phyloP scores from a whole-genome alignment of 306 rosid genomes.

The Arachis hypogaea region DNA sequence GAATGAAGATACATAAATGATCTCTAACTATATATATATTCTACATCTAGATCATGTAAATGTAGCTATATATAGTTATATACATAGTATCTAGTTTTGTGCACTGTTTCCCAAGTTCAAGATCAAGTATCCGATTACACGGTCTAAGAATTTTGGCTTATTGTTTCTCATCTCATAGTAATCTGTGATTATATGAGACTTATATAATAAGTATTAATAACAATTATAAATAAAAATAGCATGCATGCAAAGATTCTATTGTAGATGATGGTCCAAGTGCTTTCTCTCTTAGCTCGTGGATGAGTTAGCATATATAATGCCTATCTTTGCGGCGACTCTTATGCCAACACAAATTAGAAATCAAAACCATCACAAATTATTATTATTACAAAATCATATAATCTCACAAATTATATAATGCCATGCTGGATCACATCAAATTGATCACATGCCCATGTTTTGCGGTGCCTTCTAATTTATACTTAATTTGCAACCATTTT shows the following conservation, averaged over 20 bases:
- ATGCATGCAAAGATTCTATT: conserved; percentile 47
- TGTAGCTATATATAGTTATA: background rate
- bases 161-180: conserved; percentile 30
- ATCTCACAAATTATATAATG: conserved; percentile 26
- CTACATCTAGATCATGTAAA: background rate
- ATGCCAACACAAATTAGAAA: conserved; percentile 48
- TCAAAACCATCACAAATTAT: conserved; percentile 13
- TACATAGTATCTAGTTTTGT: background rate
- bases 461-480: conserved; percentile 45
- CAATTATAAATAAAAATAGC: conserved; percentile 16
- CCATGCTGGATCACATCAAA: conserved; percentile 45
- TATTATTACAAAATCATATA: background rate
- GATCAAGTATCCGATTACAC: conserved; percentile 23
- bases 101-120: conserved; percentile 32
- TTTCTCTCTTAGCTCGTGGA: conserved; percentile 28
- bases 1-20: no score
- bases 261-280: conserved; percentile 39
- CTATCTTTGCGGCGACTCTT: conserved; percentile 61
- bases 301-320: conserved; percentile 46
- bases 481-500: conserved; percentile 16
- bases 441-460: conserved; percentile 72
- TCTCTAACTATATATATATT: no score
- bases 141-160: conserved; percentile 40
- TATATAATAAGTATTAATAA: background rate
- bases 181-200: conserved; percentile 39